Percentiles rank a stretch among this genome's conserved stretches.
Conservation (phyloP, 2,329 filamentous ascomycete genomes). For the Hymenoscyphus fraxineus region DNA sequence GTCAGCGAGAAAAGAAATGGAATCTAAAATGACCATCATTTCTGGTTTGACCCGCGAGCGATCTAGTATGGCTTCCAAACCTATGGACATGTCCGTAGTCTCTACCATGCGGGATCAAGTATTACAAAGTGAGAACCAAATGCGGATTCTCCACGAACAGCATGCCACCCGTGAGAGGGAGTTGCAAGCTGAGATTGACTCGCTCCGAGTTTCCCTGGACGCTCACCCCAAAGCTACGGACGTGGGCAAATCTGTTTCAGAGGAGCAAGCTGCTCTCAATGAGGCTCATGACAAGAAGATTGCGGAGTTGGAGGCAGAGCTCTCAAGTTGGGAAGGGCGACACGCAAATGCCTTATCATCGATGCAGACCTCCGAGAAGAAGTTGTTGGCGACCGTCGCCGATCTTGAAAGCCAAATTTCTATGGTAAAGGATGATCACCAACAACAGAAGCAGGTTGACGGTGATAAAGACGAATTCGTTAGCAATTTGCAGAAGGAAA, state of each 20-base stretch:
- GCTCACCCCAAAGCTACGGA: constrained; percentile 20
- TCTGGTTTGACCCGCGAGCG: constrained; percentile 89
- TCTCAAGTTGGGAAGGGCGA: constrained; percentile 71
- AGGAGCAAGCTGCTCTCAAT: constrained; percentile 26
- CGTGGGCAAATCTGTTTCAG: constrained; percentile 16
- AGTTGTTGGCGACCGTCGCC: constrained; percentile 67
- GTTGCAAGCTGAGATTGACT: constrained; percentile 66
- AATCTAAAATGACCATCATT: constrained; percentile 93
- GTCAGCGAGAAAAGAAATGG: constrained; percentile 90
- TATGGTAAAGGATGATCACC: constrained; percentile 41
- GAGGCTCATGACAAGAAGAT: constrained; percentile 42
- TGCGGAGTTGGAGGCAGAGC: constrained; percentile 63
- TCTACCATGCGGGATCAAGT: constrained; percentile 84
- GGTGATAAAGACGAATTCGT: constrained; percentile 58
- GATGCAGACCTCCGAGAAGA: constrained; percentile 68
- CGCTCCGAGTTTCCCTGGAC: constrained; percentile 46
- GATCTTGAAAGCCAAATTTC: constrained; percentile 63
- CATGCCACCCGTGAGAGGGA: constrained; percentile 73
- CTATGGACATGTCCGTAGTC: constrained; percentile 88
- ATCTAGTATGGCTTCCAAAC: constrained; percentile 78
- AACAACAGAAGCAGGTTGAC: constrained; percentile 46
- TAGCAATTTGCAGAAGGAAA: constrained; percentile 63
- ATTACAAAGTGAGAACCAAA: constrained; percentile 77
- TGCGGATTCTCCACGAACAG: constrained; percentile 67
- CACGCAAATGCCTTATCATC: constrained; percentile 67